Base-by-base conservation (phyloP, 2,329 filamentous ascomycete genomes). In the Diaporthe ilicicola region DNA sequence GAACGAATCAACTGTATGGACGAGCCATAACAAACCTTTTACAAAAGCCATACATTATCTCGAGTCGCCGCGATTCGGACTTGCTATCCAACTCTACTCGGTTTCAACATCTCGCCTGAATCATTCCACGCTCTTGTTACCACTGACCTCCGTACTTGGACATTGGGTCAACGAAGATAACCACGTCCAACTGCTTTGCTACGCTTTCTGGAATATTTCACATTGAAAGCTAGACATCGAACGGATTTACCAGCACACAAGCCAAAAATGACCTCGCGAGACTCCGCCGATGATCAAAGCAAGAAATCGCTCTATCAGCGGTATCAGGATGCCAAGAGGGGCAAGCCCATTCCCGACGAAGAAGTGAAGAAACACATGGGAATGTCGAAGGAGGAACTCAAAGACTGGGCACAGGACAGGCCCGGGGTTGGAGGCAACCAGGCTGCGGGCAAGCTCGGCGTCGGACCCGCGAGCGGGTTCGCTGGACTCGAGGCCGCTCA, bases 281-380 rank as follows among this genome's bases (percentile, higher is more conserved):
- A 48, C 59, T 12, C 59, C 7, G 13, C 19, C 27, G 19, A 22
- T 10, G 56, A 48, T 24, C 39, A 62, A 19, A 12, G 27, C 34
- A 70, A 72, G 44, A 72, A 70, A 15, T 76, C 75, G 6, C 73
- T 75, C 56, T 77, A 77, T 54, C 71, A 68, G 22, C 75, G 75
- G 22, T 77, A 72, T 54, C n/a, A 71, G 22, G 74, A 76, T 50
- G 73, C 73, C 65, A 74, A 74, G 22, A 70, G 34, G n/a, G 70
- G 73, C 29, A 73, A 73, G 24, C 77, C 82, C 55, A 73, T 74
- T 17, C 9, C 62, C 19, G 71, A 73, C 15, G 55, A 70, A n/a
- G 72, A 73, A n/a, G 8, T 73, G 32, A 61, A 69, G 64, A 74
- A 73, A 22, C 69, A 74, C 51, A 71, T 64, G 0, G 72, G 72